A percentile compares a stretch with the other conserved stretches of the same genome.
Evolutionary conservation across 352 stramenopile genomes (phyloP).

Genomic region (Pythium diclinum): DNA sequence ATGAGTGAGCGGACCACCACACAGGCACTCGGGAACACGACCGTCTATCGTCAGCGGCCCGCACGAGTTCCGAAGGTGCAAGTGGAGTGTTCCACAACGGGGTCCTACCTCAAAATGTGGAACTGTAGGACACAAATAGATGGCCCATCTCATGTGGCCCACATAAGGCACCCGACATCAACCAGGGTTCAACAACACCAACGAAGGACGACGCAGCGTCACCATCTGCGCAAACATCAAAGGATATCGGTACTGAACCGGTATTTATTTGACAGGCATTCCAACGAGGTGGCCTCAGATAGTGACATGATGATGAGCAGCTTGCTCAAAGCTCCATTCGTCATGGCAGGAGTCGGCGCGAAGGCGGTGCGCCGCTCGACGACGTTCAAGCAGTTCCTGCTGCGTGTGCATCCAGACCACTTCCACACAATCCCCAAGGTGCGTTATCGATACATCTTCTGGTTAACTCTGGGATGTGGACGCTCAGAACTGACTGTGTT

Average conservation of each 20-base stretch:
- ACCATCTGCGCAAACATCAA: background rate
- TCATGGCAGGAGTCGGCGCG: background rate
- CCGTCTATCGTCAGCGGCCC: constrained; percentile 24
- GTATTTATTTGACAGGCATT: background rate
- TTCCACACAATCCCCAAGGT: constrained; percentile 53
- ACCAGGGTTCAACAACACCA: constrained; percentile 11
- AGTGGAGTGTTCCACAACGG: constrained; percentile 17
- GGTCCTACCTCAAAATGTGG: constrained; percentile 14
- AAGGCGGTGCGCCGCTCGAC: constrained; percentile 27
- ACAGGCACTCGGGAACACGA: constrained; percentile 23
- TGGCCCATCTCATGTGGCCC: constrained; percentile 20
- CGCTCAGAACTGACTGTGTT: background rate
- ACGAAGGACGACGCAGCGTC: constrained; percentile 6
- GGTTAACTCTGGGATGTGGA: background rate
- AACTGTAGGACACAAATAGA: background rate
- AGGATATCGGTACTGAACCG: background rate
- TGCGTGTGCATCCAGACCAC: constrained; percentile 67
- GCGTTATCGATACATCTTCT: background rate
- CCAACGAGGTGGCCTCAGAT: background rate
- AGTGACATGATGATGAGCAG: background rate
- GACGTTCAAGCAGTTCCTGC: constrained; percentile 69
- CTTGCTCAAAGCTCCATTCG: background rate
- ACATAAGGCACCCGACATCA: constrained; percentile 7
- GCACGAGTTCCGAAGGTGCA: constrained; percentile 27
- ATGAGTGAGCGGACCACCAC: constrained; percentile 27